Conservation (phyloP, 192 early-diverging fungal genomes). For the Coemansia sp. region DNA sequence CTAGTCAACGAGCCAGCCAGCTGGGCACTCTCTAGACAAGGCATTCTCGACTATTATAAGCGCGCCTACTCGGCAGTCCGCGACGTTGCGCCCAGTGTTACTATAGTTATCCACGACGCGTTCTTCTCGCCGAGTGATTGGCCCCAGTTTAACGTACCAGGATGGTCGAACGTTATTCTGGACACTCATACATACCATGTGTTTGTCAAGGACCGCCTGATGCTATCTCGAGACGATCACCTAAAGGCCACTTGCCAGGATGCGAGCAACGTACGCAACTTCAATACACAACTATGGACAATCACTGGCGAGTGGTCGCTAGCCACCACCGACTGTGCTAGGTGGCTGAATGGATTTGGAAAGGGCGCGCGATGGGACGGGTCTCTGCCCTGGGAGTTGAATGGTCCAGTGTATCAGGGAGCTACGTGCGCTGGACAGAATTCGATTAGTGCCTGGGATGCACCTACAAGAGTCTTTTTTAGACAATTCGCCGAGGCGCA, state of each 20-base stretch:
- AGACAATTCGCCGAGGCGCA: slow-evolving; percentile 64
- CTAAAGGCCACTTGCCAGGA: slow-evolving; percentile 44
- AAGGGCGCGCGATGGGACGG: slow-evolving; percentile 68
- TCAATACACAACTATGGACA: slow-evolving; percentile 52
- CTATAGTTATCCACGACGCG: slow-evolving; percentile 53
- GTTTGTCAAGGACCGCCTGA: slow-evolving; percentile 49
- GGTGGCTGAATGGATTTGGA: slow-evolving; percentile 70
- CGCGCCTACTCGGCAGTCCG: slow-evolving; percentile 44
- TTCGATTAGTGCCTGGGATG: slow-evolving; percentile 50
- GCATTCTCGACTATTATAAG: slow-evolving; percentile 50
- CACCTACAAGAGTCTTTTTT: slow-evolving; percentile 59
- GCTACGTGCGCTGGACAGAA: slow-evolving; percentile 60
- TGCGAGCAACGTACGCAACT: slow-evolving; percentile 34
- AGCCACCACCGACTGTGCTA: slow-evolving; percentile 73
- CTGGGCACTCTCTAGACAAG: slow-evolving; percentile 43
- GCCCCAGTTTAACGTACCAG: slow-evolving; percentile 34
- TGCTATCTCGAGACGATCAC: slow-evolving; percentile 33
- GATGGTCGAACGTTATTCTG: slow-evolving; percentile 55
- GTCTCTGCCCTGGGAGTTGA: slow-evolving; percentile 50
- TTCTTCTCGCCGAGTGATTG: slow-evolving; percentile 51
- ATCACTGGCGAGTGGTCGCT: slow-evolving; percentile 76
- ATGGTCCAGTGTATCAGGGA: slow-evolving; percentile 45
- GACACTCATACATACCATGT: slow-evolving; percentile 60
- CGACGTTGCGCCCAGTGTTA: slow-evolving; percentile 32
- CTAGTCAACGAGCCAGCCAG: slow-evolving; percentile 58